phyloP scores from a whole-genome alignment of 1,284 basidiomycete species.

The Thecaphora thlaspeos region DNA sequence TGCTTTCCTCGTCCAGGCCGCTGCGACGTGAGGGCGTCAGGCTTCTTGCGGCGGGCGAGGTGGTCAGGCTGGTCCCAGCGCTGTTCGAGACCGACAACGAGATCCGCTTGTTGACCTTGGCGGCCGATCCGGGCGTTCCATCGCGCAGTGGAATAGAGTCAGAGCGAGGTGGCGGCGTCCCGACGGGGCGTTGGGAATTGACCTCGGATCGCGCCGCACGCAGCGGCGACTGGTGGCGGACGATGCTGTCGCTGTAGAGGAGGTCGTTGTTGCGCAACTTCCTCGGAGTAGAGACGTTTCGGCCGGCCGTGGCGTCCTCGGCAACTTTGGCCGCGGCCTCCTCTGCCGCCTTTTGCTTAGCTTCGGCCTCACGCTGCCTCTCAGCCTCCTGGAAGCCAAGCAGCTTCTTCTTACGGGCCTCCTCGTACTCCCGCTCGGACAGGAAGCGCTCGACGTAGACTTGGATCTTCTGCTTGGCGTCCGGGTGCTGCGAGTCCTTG shows the following conservation, averaged over 20 bases:
- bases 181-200: neutral
- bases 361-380: conserved; percentile 22
- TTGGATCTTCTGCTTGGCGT: conserved; percentile 40
- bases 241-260: neutral
- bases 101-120: neutral
- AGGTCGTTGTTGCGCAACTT: neutral
- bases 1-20: conserved; percentile 1
- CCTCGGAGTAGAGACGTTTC: neutral
- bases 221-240: neutral
- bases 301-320: neutral
- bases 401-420: conserved; percentile 39
- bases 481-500: conserved; percentile 45
- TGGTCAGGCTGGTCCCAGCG: neutral
- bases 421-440: conserved; percentile 47
- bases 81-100: neutral
- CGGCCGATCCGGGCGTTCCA: neutral
- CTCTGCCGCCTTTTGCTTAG: conserved; percentile 19
- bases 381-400: conserved; percentile 44
- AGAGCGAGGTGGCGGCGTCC: too few species aligned
- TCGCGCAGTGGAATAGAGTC: neutral
- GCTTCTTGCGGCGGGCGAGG: neutral
- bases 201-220: neutral
- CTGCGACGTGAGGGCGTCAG: neutral
- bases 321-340: conserved; percentile 4
- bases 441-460: conserved; percentile 41